Base-by-base conservation (phyloP, 2,329 filamentous ascomycete species). In the Coniochaeta sp. region DNA sequence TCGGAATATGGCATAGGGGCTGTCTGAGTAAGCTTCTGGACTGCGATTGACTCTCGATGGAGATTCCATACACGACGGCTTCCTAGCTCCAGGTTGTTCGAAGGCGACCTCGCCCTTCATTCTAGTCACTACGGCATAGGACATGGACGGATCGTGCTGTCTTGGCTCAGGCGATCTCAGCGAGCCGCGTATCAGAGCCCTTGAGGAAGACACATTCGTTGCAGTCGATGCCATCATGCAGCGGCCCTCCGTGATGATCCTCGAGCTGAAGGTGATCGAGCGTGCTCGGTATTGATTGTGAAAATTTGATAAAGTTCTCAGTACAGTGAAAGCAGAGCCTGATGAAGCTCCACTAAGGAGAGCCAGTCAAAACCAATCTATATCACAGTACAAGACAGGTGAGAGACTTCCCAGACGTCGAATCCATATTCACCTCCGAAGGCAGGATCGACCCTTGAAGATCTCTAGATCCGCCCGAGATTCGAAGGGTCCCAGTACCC, bases 121-220 rank as follows among this genome's bases (percentile, higher is more conserved):
- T 12, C 2, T 43, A 7, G 34, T 26, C 33, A 26, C 11, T 33
- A 58, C 36, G 14, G 56, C 44, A 24, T 58, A 58, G 14, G 56
- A 40, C 2, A 22, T 26, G 28, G 56, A 43, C 5, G 56, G 38
- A n/a, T 24, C 33, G 1, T 31, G 24, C 34, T 26, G 47, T 52
- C 24, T 58, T 22, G 56, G 36, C 26, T 58, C 34, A 22, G 57
- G 55, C 33, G 58, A 36, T 19, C 60, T 56, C 16, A 63, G 59
- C 40, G 58, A 33, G 24, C 58, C 60, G 16, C 58, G 60, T 40
- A 63, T 24, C 26, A 63, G 40, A 34, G 61, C 50, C 52, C 58
- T 61, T 34, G 50, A 19, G 12, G 22, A 19, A 24, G 43, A 19
- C 22, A 56, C n/a, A 22, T 17, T 38, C 34, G 38, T 17, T 6